These are phyloP conservation scores for Iris macrosiphon DNA, from an alignment of 106 monocot species.

Conservation along the genomic window DNA sequence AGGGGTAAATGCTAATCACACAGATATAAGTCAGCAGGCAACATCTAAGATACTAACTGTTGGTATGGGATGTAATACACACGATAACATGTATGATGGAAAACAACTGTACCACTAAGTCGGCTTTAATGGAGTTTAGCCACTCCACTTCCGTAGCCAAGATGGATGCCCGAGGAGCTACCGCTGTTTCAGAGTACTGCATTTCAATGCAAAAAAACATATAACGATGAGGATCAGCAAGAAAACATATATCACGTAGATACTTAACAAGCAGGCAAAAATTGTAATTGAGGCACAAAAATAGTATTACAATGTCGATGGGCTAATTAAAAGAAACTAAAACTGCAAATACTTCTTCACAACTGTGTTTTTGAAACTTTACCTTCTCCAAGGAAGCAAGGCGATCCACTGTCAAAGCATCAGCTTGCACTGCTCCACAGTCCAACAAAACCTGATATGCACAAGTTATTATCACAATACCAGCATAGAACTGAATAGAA, in stretches of 20 bases:
- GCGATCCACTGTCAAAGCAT: constrained; percentile 72
- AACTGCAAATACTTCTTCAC: no score
- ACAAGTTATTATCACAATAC: background rate
- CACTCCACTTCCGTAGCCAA: constrained; percentile 83
- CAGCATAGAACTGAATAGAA: background rate
- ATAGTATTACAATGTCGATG: no score
- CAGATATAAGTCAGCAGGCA: no score
- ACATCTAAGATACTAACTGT: no score
- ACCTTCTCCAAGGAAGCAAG: constrained; percentile 72
- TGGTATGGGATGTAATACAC: no score
- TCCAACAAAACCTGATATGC: constrained; percentile 51
- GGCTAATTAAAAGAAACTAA: no score
- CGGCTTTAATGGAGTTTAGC: constrained; percentile 85
- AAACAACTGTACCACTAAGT: constrained; percentile 99
- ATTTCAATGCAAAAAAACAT: constrained; percentile 7
- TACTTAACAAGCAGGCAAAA: no score
- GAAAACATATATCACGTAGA: no score
- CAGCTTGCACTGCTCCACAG: constrained; percentile 78
- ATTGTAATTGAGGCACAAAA: no score
- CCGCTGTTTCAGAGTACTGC: constrained; percentile 87
- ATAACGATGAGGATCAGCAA: no score
- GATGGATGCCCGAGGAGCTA: constrained; percentile 70
- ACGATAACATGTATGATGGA: no score
- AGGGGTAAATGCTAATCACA: no score
- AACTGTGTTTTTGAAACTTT: background rate